phyloP scores from a whole-genome alignment of 169 alveolate genomes.

The Babesia divergens region DNA sequence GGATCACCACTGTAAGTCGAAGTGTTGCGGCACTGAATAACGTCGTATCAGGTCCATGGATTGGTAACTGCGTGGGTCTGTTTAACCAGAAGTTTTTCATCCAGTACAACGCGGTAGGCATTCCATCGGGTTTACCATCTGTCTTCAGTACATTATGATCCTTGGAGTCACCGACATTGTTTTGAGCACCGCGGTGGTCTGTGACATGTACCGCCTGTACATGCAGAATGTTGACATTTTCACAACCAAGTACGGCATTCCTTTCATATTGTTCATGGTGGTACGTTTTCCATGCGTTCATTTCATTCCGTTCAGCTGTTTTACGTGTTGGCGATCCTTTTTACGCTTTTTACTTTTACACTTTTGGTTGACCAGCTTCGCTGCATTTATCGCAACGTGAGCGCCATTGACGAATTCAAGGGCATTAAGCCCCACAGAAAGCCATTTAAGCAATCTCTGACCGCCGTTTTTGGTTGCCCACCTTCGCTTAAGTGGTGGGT shows the following conservation, averaged over 20 bases:
- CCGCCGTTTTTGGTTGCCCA: constrained; percentile 21
- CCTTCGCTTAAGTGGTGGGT: constrained; percentile 23
- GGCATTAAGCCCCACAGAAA: neutral
- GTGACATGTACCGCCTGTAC: constrained; percentile 9
- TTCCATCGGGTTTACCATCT: neutral
- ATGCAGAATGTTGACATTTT: neutral
- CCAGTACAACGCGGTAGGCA: constrained; percentile 40
- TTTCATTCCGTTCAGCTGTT: neutral
- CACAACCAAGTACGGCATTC: neutral
- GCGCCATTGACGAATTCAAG: constrained; percentile 38
- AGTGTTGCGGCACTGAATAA: neutral
- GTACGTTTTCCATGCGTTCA: neutral
- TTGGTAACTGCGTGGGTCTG: constrained; percentile 86
- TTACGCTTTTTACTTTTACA: constrained; percentile 24
- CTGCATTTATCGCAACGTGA: constrained; percentile 10
- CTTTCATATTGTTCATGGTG: neutral
- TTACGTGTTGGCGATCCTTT: constrained; percentile 20
- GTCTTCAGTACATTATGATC: neutral
- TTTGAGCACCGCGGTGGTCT: neutral
- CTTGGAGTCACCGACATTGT: neutral
- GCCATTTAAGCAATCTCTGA: constrained; percentile 17
- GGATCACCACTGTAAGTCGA: constrained; percentile 87
- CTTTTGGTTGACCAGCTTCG: constrained; percentile 36
- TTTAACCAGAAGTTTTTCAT: constrained; percentile 85
- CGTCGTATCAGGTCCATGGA: constrained; percentile 76